These are phyloP conservation scores for Annulohypoxylon bovei DNA, from an alignment of 495 filamentous ascomycete species.

Conservation along the genomic window DNA sequence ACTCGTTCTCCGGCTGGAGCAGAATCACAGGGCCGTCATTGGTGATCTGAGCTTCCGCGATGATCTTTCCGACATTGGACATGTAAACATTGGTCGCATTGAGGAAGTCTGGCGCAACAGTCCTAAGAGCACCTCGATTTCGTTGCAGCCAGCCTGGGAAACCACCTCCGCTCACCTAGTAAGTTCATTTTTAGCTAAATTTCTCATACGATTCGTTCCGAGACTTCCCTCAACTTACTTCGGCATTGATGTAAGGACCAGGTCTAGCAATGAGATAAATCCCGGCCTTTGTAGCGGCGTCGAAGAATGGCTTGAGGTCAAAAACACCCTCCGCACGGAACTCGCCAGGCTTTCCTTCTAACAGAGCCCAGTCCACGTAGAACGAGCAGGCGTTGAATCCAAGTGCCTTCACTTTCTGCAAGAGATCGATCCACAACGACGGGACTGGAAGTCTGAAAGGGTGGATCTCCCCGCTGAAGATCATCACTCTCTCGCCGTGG, in stretches of 20 bases:
- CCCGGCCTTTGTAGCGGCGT: constrained; percentile 72
- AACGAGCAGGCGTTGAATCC: constrained; percentile 82
- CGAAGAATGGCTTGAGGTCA: constrained; percentile 74
- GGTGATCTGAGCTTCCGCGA: constrained; percentile 80
- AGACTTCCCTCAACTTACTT: constrained; percentile 47
- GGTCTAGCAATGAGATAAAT: constrained; percentile 80
- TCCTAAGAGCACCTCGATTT: constrained; percentile 68
- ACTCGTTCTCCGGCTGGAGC: constrained; percentile 84
- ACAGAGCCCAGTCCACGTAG: constrained; percentile 81
- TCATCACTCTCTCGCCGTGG: constrained; percentile 73
- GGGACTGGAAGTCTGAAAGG: constrained; percentile 79
- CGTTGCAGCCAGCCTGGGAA: constrained; percentile 64
- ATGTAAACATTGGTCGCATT: constrained; percentile 73
- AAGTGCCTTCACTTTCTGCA: constrained; percentile 81
- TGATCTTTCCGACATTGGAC: constrained; percentile 64
- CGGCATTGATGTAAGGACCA: constrained; percentile 67
- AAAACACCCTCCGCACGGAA: constrained; percentile 77
- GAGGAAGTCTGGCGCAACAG: constrained; percentile 66
- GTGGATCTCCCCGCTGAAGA: constrained; percentile 80
- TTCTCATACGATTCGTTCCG: neutral
- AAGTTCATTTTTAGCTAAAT: neutral
- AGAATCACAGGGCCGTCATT: constrained; percentile 82
- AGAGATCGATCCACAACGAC: constrained; percentile 75
- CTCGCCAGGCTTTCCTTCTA: constrained; percentile 75
- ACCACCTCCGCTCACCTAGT: constrained; percentile 46